Evolutionary conservation across 495 filamentous ascomycete species (phyloP).

Genomic region (Talaromyces adpressus): DNA sequence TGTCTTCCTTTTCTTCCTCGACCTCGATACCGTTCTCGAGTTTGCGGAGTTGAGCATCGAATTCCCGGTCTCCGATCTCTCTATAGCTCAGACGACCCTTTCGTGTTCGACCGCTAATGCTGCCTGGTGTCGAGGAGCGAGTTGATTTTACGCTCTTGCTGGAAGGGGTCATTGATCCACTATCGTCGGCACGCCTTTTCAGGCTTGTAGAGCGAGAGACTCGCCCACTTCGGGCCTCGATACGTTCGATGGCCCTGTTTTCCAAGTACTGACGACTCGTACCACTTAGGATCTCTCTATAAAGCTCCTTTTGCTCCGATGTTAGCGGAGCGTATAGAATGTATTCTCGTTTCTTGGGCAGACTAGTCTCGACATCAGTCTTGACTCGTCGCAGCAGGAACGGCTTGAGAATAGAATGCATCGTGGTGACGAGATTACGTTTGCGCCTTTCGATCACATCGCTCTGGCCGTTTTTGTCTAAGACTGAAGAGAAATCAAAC

Average conservation of each 20-base stretch:
- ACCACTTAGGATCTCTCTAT: constrained; percentile 75
- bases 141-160: constrained; percentile 72
- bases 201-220: constrained; percentile 31
- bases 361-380: constrained; percentile 77
- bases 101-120: constrained; percentile 34
- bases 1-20: constrained; percentile 40
- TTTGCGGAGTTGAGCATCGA: constrained; percentile 59
- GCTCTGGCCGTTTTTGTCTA: constrained; percentile 68
- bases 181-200: constrained; percentile 48
- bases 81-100: constrained; percentile 58
- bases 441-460: constrained; percentile 48
- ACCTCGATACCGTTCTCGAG: constrained; percentile 48
- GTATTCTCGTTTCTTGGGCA: constrained; percentile 97
- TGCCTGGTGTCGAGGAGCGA: constrained; percentile 60
- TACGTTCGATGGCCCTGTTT: constrained; percentile 68
- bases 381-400: constrained; percentile 86
- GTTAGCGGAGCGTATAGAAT: constrained; percentile 89
- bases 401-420: constrained; percentile 89
- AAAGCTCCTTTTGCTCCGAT: constrained; percentile 79
- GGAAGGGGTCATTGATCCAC: constrained; percentile 29
- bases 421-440: constrained; percentile 74
- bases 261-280: constrained; percentile 77
- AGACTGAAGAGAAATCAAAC: constrained; percentile 91
- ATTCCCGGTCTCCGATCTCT: constrained; percentile 68
- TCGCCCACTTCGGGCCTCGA: constrained; percentile 29